Evolutionary conservation across 176 grass and related monocot species (phyloP).

Genomic region (Leersia perrieri): DNA sequence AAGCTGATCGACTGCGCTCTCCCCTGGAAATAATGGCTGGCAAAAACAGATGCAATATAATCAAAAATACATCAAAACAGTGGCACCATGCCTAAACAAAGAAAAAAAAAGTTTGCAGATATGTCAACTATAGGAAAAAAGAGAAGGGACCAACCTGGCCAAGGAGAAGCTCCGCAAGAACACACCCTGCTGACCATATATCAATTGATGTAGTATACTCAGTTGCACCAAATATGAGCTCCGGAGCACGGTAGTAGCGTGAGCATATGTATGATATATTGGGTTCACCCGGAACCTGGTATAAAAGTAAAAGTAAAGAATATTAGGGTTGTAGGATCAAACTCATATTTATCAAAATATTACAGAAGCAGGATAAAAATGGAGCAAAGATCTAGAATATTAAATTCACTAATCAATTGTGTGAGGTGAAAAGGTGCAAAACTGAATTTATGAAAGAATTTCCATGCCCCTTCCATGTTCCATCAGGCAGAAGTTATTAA

Average conservation of each 20-base stretch:
- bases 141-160: slow-evolving; percentile 48
- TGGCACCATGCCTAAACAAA: slow-evolving; percentile 5
- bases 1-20: slow-evolving; percentile 62
- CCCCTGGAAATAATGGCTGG: slow-evolving; percentile 65
- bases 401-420: not conserved
- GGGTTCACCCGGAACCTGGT: slow-evolving; percentile 56
- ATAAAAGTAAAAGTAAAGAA: slow-evolving; percentile 16
- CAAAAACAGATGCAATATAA: slow-evolving; percentile 20
- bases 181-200: slow-evolving; percentile 73
- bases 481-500: not conserved
- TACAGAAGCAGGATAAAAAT: not conserved
- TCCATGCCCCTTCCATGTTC: not conserved
- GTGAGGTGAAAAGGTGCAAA: not conserved
- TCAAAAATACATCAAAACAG: not conserved
- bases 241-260: slow-evolving; percentile 63
- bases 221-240: slow-evolving; percentile 69
- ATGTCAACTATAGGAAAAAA: not conserved
- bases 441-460: not conserved
- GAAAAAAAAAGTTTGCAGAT: slow-evolving; percentile 1
- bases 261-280: slow-evolving; percentile 84
- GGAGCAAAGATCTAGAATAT: not conserved
- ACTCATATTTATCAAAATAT: not conserved
- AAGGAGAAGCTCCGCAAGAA: slow-evolving; percentile 69
- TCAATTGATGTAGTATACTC: slow-evolving; percentile 76
- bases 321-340: not conserved